A percentile compares a stretch with the other conserved stretches of the same genome.
Evolutionary conservation across 352 stramenopile genomes (phyloP).

Genomic region (Peronospora destructor): DNA sequence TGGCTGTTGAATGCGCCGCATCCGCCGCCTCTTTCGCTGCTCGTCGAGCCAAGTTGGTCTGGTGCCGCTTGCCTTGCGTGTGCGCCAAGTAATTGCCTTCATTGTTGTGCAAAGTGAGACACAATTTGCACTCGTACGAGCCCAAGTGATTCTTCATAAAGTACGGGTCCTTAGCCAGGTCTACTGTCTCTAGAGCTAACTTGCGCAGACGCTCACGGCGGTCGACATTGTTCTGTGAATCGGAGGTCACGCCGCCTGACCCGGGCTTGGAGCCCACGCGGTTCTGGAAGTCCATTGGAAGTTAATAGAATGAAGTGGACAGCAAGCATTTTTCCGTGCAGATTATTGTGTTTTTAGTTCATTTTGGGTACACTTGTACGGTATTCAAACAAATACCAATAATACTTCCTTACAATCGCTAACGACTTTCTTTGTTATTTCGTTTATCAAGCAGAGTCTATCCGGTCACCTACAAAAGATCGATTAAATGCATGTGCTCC

Average conservation of each 20-base stretch:
- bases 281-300: slow-evolving; percentile 83
- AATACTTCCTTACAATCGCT: no score
- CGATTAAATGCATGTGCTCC: background rate
- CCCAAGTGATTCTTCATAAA: slow-evolving; percentile 99
- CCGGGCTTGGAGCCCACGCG: slow-evolving; percentile 77
- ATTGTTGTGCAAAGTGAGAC: slow-evolving; percentile 98
- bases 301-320: background rate
- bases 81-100: slow-evolving; percentile 99
- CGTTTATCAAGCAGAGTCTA: no score
- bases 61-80: slow-evolving; percentile 98
- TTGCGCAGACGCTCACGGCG: slow-evolving; percentile 94
- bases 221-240: slow-evolving; percentile 86
- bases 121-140: slow-evolving; percentile 99
- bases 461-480: no score
- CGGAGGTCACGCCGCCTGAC: slow-evolving; percentile 64
- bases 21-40: slow-evolving; percentile 79
- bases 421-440: no score
- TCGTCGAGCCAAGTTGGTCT: slow-evolving; percentile 92
- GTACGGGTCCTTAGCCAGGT: slow-evolving; percentile 99
- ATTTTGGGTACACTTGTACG: background rate
- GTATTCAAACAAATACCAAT: background rate
- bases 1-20: slow-evolving; percentile 39
- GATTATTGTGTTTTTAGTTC: background rate
- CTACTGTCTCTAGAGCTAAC: slow-evolving; percentile 97
- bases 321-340: background rate